A percentile compares a stretch with the other conserved stretches of the same genome.
phyloP scores from a whole-genome alignment of 129 eudicot species.

The Tagetes erecta region DNA sequence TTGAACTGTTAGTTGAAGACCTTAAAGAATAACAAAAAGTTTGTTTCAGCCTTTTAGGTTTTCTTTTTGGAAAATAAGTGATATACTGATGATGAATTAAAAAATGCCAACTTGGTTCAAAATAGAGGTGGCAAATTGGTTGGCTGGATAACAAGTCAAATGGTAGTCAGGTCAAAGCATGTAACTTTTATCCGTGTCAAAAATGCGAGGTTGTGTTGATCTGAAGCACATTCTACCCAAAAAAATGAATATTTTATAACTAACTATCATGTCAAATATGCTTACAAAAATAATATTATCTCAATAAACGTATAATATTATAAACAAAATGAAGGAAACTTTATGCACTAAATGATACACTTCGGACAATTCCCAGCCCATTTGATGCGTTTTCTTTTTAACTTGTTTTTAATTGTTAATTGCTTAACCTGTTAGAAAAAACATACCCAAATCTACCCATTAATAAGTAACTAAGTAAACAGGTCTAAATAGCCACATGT shows the following conservation, averaged over 20 bases:
- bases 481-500: background rate
- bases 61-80: background rate
- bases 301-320: background rate
- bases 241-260: background rate
- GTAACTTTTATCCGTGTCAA: background rate
- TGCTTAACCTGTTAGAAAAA: background rate
- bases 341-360: slow-evolving; percentile 5
- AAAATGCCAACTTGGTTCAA: background rate
- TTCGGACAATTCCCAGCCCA: background rate
- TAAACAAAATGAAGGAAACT: background rate
- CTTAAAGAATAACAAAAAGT: slow-evolving; percentile 38
- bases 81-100: background rate
- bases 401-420: background rate
- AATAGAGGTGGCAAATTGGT: background rate
- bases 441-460: background rate
- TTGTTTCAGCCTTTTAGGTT: background rate
- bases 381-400: background rate
- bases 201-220: background rate
- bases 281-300: background rate
- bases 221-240: background rate
- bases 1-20: slow-evolving; percentile 74
- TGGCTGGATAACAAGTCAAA: background rate
- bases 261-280: background rate
- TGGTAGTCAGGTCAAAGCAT: background rate
- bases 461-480: background rate